Conservation (phyloP, 1,139 yeast species). For the Candida mesenterica region DNA sequence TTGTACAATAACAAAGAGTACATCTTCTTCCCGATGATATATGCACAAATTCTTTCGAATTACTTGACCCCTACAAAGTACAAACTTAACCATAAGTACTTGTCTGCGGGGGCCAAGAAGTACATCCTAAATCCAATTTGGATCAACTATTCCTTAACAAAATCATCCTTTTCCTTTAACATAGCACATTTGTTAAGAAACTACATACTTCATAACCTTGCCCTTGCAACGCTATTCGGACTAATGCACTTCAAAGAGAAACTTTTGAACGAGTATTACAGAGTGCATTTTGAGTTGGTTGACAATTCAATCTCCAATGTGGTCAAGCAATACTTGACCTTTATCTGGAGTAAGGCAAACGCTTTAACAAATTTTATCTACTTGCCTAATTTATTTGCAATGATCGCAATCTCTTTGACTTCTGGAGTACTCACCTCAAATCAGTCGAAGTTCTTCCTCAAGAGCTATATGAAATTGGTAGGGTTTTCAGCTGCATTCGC, state of each 20-base stretch:
- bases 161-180: slow-evolving; percentile 24
- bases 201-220: slow-evolving; percentile 29
- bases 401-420: slow-evolving; percentile 35
- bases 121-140: slow-evolving; percentile 43
- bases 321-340: slow-evolving; percentile 19
- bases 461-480: slow-evolving; percentile 34
- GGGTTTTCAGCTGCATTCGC: slow-evolving; percentile 37
- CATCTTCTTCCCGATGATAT: slow-evolving; percentile 35
- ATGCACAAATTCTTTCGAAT: slow-evolving; percentile 43
- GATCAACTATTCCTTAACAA: slow-evolving; percentile 38
- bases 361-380: slow-evolving; percentile 37
- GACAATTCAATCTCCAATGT: slow-evolving; percentile 11
- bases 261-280: slow-evolving; percentile 30
- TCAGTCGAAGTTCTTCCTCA: slow-evolving; percentile 28
- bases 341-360: slow-evolving; percentile 29
- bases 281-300: slow-evolving; percentile 22
- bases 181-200: slow-evolving; percentile 29
- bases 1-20: slow-evolving; percentile 35
- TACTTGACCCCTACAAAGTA: slow-evolving; percentile 42
- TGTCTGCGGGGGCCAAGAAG: slow-evolving; percentile 33
- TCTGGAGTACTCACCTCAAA: slow-evolving; percentile 29
- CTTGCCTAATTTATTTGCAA: slow-evolving; percentile 37
- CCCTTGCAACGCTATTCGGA: slow-evolving; percentile 16
- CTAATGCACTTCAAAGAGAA: slow-evolving; percentile 24
- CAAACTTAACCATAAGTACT: slow-evolving; percentile 38